These are phyloP conservation scores for Zalaria sp. DNA, from an alignment of 2,329 filamentous ascomycete species.

Conservation along the genomic window DNA sequence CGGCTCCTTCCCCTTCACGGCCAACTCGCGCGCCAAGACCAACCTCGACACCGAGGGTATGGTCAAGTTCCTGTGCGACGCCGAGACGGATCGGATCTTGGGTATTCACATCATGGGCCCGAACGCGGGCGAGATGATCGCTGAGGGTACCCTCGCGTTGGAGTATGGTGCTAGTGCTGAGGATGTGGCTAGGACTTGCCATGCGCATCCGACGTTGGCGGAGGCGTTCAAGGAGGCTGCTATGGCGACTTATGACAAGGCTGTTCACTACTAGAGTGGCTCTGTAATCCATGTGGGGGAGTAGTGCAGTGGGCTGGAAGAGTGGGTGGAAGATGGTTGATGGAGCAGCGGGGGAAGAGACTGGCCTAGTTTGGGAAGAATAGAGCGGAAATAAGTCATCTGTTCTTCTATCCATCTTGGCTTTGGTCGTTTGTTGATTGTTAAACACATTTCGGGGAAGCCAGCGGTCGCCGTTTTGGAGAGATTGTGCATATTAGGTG, in stretches of 20 bases:
- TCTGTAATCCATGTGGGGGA: background rate
- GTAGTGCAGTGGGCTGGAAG: background rate
- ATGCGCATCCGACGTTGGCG: constrained; percentile 88
- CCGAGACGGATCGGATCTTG: constrained; percentile 88
- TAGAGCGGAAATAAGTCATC: background rate
- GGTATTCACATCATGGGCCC: constrained; percentile 94
- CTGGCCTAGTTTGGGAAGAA: background rate
- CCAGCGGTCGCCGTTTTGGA: background rate
- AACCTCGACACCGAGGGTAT: constrained; percentile 91
- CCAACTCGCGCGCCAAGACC: constrained; percentile 97
- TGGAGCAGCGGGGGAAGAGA: background rate
- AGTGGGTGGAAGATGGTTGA: background rate
- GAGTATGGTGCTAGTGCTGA: constrained; percentile 95
- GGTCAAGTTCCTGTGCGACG: constrained; percentile 94
- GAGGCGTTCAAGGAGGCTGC: constrained; percentile 99
- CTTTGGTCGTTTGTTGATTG: background rate
- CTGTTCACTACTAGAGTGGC: constrained; percentile 71
- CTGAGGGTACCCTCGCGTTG: constrained; percentile 83
- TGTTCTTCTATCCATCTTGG: background rate
- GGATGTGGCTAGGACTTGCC: constrained; percentile 87
- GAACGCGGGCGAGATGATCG: constrained; percentile 98
- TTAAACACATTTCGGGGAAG: too few species aligned
- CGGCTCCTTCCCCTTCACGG: constrained; percentile 91
- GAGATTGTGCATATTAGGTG: background rate
- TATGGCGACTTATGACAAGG: constrained; percentile 91